These are phyloP conservation scores for Calocybe gambosa DNA, from an alignment of 1,284 basidiomycete species.

Conservation along the genomic window DNA sequence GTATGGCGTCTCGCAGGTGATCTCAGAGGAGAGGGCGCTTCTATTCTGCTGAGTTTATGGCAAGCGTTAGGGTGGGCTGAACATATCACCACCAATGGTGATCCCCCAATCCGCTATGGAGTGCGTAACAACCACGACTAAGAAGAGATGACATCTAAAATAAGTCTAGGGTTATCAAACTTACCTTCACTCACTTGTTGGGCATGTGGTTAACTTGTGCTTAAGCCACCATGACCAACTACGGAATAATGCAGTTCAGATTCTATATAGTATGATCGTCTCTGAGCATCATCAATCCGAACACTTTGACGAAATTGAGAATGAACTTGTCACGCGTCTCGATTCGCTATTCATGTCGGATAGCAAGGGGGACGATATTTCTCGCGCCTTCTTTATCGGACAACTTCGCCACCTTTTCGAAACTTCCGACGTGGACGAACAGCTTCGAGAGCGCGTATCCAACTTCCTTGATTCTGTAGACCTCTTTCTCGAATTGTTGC, in stretches of 20 bases:
- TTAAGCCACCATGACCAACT: conserved; percentile 92
- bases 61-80: conserved; percentile 80
- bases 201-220: conserved; percentile 88
- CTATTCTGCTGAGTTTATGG: conserved; percentile 84
- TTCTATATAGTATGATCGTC: conserved; percentile 94
- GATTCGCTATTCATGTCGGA: conserved; percentile 92
- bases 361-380: conserved; percentile 85
- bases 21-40: conserved; percentile 87
- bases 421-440: conserved; percentile 72
- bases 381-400: conserved; percentile 90
- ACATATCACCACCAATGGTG: conserved; percentile 41
- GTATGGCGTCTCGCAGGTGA: conserved; percentile 96
- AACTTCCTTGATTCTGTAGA: conserved; percentile 88
- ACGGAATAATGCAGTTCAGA: conserved; percentile 85
- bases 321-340: conserved; percentile 90
- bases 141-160: conserved; percentile 7
- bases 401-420: conserved; percentile 89
- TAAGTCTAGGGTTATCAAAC: conserved; percentile 70
- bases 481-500: conserved; percentile 88
- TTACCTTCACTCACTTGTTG: conserved; percentile 81
- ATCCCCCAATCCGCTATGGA: conserved; percentile 50
- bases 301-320: conserved; percentile 84
- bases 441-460: conserved; percentile 73
- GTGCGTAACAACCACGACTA: conserved; percentile 34
- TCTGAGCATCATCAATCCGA: conserved; percentile 82